Conservation (phyloP, 2,329 filamentous ascomycete species). For the Thelonectria discophora region DNA sequence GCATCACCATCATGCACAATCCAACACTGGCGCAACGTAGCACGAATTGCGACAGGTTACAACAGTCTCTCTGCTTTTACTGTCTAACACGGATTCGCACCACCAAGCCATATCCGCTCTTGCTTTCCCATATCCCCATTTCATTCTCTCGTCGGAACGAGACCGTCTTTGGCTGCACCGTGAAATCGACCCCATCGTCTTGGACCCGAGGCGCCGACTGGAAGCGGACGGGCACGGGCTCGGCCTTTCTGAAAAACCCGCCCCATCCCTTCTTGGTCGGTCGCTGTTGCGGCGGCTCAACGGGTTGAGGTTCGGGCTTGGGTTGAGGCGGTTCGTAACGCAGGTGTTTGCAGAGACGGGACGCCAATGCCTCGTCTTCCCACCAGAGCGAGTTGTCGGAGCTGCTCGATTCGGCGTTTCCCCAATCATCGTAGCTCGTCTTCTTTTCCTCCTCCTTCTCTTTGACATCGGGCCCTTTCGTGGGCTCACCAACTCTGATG, state of each 20-base stretch:
- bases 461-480: constrained; percentile 20
- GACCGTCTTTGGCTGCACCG: constrained; percentile 55
- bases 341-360: constrained; percentile 55
- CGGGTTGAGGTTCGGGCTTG: constrained; percentile 38
- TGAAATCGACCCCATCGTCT: constrained; percentile 49
- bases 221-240: constrained; percentile 22
- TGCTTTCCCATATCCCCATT: constrained; percentile 61
- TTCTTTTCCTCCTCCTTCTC: constrained; percentile 11
- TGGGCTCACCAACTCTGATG: constrained; percentile 41
- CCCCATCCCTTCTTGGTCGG: constrained; percentile 48
- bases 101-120: constrained; percentile 60
- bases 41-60: background rate
- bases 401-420: constrained; percentile 27
- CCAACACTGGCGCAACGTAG: background rate
- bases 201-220: constrained; percentile 14
- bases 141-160: constrained; percentile 62
- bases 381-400: constrained; percentile 53
- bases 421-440: constrained; percentile 55
- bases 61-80: constrained; percentile 14
- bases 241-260: constrained; percentile 44
- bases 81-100: constrained; percentile 47
- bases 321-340: constrained; percentile 46
- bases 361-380: constrained; percentile 56
- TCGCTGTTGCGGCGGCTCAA: constrained; percentile 46
- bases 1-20: background rate